These are phyloP conservation scores for Fusarium buxicola DNA, from an alignment of 2,329 filamentous ascomycete species.

Conservation along the genomic window DNA sequence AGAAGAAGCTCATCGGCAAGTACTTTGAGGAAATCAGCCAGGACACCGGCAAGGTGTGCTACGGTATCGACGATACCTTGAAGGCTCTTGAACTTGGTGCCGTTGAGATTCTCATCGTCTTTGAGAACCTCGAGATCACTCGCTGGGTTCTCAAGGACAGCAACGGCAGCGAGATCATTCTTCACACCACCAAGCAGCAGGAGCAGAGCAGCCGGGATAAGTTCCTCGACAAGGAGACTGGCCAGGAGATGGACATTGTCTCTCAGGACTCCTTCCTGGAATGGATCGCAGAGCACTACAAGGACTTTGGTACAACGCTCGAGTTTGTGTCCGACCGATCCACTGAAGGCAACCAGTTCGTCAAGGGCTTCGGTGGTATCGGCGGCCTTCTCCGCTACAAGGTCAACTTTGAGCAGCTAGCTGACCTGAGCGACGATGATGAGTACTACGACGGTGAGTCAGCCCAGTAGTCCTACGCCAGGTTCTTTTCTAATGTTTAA, in stretches of 20 bases:
- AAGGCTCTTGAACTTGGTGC: slow-evolving; percentile 97
- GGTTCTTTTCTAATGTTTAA: slow-evolving; percentile 18
- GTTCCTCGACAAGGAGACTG: slow-evolving; percentile 96
- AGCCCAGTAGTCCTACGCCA: background rate
- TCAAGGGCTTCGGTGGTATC: slow-evolving; percentile 99
- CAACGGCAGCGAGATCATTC: slow-evolving; percentile 75
- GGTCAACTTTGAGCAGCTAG: slow-evolving; percentile 99
- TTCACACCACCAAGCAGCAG: slow-evolving; percentile 86
- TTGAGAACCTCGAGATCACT: slow-evolving; percentile 95
- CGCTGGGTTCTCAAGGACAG: slow-evolving; percentile 90
- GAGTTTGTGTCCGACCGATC: slow-evolving; percentile 99
- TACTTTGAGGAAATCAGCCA: slow-evolving; percentile 99
- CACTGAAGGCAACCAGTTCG: slow-evolving; percentile 99
- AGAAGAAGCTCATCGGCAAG: slow-evolving; percentile 99
- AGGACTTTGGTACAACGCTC: slow-evolving; percentile 93
- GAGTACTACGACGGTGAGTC: slow-evolving; percentile 83
- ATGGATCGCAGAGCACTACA: slow-evolving; percentile 99
- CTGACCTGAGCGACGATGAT: slow-evolving; percentile 92
- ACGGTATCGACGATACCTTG: slow-evolving; percentile 96
- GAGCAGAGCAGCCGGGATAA: slow-evolving; percentile 79
- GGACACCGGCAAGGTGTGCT: slow-evolving; percentile 96
- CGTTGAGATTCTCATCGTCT: slow-evolving; percentile 93
- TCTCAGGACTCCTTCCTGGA: slow-evolving; percentile 95
- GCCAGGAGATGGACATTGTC: slow-evolving; percentile 96
- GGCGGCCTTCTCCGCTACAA: slow-evolving; percentile 98